phyloP scores from a whole-genome alignment of 169 alveolate genomes.

The Perkinsus olseni region DNA sequence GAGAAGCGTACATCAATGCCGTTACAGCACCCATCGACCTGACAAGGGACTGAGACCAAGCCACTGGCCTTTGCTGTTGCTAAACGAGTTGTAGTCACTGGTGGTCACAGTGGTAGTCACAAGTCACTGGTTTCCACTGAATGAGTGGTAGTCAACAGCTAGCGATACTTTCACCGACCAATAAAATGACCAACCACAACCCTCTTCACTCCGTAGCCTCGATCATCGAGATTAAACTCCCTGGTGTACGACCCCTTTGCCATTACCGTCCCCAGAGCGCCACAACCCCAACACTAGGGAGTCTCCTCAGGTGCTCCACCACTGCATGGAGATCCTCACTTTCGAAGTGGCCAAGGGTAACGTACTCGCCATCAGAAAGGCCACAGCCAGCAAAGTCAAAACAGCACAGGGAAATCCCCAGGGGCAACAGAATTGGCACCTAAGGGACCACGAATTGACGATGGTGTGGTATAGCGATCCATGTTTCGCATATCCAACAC shows the following conservation, averaged over 20 bases:
- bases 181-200: too few species aligned
- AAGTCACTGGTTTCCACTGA: too few species aligned
- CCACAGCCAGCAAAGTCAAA: constrained; percentile 80
- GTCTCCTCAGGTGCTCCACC: constrained; percentile 59
- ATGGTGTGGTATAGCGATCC: too few species aligned
- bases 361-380: constrained; percentile 55
- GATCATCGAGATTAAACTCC: too few species aligned
- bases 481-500: too few species aligned
- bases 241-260: too few species aligned
- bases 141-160: too few species aligned
- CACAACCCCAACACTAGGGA: constrained; percentile 59
- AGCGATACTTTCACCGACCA: too few species aligned
- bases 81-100: neutral
- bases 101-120: too few species aligned
- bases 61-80: neutral
- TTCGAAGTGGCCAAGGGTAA: constrained; percentile 78
- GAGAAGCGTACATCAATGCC: constrained; percentile 61
- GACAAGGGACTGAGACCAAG: neutral
- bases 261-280: constrained; percentile 73
- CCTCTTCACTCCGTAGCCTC: too few species aligned
- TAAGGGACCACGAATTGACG: neutral
- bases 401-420: constrained; percentile 65
- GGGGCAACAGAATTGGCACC: constrained; percentile 55
- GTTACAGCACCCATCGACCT: constrained; percentile 85
- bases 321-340: constrained; percentile 64